Percentiles rank a stretch among this genome's conserved stretches.
phyloP scores from a whole-genome alignment of 164 flowering plant species.

The Euptelea pleiosperma region DNA sequence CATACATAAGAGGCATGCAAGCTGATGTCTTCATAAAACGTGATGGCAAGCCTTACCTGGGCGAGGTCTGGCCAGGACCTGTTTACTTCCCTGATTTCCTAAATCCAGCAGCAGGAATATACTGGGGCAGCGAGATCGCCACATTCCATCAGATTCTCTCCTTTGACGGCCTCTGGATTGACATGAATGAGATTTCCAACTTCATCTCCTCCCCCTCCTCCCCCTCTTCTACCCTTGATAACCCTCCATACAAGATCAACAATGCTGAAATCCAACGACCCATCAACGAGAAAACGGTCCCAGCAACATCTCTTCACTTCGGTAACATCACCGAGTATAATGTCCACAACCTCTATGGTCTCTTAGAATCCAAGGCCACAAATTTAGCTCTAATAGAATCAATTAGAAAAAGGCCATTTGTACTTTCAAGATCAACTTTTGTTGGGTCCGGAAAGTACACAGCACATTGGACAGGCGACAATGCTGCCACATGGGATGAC shows the following conservation, averaged over 20 bases:
- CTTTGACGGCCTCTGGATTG: constrained; percentile 85
- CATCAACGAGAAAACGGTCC: constrained; percentile 47
- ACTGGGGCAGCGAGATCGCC: constrained; percentile 61
- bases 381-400: constrained; percentile 39
- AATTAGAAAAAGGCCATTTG: constrained; percentile 61
- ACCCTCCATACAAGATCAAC: constrained; percentile 79
- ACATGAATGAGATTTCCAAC: constrained; percentile 86
- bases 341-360: constrained; percentile 62
- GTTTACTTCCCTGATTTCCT: constrained; percentile 75
- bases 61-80: constrained; percentile 76
- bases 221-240: constrained; percentile 47
- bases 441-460: constrained; percentile 70
- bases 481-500: constrained; percentile 74
- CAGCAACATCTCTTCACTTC: constrained; percentile 54
- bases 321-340: constrained; percentile 56
- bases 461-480: constrained; percentile 93
- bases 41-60: constrained; percentile 52
- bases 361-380: constrained; percentile 56
- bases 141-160: constrained; percentile 46
- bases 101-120: constrained; percentile 36
- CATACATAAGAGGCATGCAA: constrained; percentile 56
- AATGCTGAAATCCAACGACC: constrained; percentile 36
- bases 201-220: constrained; percentile 43
- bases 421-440: constrained; percentile 71
- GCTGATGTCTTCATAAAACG: constrained; percentile 62